These are phyloP conservation scores for Kluyveromyces nonfermentans DNA, from an alignment of 805 yeast species.

Conservation along the genomic window DNA sequence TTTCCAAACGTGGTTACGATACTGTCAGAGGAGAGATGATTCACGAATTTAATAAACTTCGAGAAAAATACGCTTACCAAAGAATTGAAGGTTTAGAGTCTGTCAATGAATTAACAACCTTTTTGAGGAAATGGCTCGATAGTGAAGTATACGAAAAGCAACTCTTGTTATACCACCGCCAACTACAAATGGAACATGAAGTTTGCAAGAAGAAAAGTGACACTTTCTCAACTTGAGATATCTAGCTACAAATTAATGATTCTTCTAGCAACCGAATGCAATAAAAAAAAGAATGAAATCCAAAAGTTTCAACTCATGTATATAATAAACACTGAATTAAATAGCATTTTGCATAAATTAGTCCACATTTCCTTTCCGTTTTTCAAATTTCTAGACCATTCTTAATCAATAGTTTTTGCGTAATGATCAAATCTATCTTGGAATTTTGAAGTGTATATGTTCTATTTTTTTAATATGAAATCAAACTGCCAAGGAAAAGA, in stretches of 20 bases:
- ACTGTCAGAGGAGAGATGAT: constrained; percentile 6
- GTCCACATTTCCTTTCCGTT: not conserved
- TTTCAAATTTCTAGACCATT: too few species aligned
- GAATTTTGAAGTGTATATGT: too few species aligned
- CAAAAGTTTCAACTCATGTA: not conserved
- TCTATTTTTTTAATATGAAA: too few species aligned
- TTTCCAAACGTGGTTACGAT: constrained; percentile 1
- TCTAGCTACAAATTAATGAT: too few species aligned
- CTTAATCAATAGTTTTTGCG: too few species aligned
- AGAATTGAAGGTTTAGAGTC: constrained; percentile 20
- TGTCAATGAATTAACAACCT: constrained; percentile 8
- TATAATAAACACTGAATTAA: not conserved
- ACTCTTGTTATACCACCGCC: not conserved
- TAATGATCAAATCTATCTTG: too few species aligned
- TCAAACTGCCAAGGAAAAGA: not conserved
- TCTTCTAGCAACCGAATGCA: not conserved
- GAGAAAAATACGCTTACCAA: constrained; percentile 11
- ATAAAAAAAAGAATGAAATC: not conserved
- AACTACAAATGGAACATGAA: not conserved
- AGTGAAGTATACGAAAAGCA: constrained; percentile 7
- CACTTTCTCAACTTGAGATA: not conserved
- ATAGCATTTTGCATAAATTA: not conserved
- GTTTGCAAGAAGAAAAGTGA: not conserved
- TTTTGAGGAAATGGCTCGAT: constrained; percentile 17
- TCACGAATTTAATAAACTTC: constrained; percentile 10